These are phyloP conservation scores for Fusarium nodosum DNA, from an alignment of 2,329 filamentous ascomycete species.

Conservation along the genomic window DNA sequence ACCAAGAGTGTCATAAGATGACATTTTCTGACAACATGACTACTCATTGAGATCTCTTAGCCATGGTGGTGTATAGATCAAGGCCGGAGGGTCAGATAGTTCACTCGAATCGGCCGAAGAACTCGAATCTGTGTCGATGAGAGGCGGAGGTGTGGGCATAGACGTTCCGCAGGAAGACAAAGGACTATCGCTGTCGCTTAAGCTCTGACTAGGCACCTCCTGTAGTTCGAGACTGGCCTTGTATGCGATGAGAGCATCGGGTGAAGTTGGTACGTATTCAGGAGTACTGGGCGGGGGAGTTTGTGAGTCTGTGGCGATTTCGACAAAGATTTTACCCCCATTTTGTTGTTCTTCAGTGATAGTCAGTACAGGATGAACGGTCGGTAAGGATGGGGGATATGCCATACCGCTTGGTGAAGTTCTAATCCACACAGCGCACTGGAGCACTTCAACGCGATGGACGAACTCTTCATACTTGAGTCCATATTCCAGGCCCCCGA, in stretches of 20 bases:
- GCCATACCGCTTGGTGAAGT: constrained; percentile 30
- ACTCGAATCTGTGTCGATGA: not conserved
- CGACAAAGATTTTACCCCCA: not conserved
- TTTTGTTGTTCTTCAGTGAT: constrained; percentile 6
- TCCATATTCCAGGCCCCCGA: constrained; percentile 38
- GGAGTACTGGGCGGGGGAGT: constrained; percentile 1
- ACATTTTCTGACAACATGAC: not conserved
- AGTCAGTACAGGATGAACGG: not conserved
- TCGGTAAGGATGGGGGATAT: not conserved
- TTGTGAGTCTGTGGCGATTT: not conserved
- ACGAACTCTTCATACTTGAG: constrained; percentile 45
- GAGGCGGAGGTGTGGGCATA: not conserved
- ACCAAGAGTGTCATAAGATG: not conserved
- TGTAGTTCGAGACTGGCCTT: not conserved
- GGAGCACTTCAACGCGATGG: constrained; percentile 45
- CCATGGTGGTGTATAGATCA: constrained; percentile 37
- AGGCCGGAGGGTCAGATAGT: constrained; percentile 38
- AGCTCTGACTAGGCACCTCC: not conserved
- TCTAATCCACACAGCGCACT: constrained; percentile 46
- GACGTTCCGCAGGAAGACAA: constrained; percentile 5
- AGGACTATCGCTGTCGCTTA: not conserved
- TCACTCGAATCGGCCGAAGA: constrained; percentile 14
- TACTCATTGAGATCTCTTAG: not conserved
- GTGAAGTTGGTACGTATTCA: not conserved
- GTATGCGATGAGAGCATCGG: not conserved